A percentile compares a stretch with the other conserved stretches of the same genome.
Conservation (phyloP, 345 rosid genomes). For the Brassica nigra region DNA sequence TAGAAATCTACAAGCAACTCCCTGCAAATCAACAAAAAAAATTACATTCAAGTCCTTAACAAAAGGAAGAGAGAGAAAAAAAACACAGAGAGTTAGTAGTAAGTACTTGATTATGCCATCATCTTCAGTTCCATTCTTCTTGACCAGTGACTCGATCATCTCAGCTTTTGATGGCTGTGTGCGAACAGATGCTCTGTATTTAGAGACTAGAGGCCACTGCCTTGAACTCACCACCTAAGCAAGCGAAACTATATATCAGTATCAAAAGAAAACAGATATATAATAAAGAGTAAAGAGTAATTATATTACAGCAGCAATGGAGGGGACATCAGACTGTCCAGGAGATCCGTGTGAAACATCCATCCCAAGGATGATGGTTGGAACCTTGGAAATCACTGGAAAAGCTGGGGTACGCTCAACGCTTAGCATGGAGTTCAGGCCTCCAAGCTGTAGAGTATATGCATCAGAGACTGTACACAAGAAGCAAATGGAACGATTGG, state of each 20-base stretch:
- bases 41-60: not conserved
- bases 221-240: slow-evolving; percentile 77
- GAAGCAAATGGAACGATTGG: slow-evolving; percentile 6
- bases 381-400: slow-evolving; percentile 62
- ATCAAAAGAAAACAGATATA: not conserved
- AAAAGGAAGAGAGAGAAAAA: not conserved
- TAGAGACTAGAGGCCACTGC: slow-evolving; percentile 84
- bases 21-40: slow-evolving; percentile 44
- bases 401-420: slow-evolving; percentile 69
- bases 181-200: slow-evolving; percentile 84
- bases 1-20: slow-evolving; percentile 83
- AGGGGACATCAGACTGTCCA: slow-evolving; percentile 67
- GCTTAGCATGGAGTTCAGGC: slow-evolving; percentile 68
- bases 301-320: slow-evolving; percentile 63
- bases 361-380: slow-evolving; percentile 73
- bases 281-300: not conserved
- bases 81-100: not conserved
- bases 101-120: slow-evolving; percentile 71
- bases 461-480: slow-evolving; percentile 17
- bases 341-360: slow-evolving; percentile 84
- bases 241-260: slow-evolving; percentile 8
- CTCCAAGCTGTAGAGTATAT: slow-evolving; percentile 70
- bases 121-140: slow-evolving; percentile 65
- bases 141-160: slow-evolving; percentile 78
- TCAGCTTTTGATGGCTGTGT: slow-evolving; percentile 86